Base-by-base conservation (phyloP, 1,284 basidiomycete genomes). In the Naganishia sp. region DNA sequence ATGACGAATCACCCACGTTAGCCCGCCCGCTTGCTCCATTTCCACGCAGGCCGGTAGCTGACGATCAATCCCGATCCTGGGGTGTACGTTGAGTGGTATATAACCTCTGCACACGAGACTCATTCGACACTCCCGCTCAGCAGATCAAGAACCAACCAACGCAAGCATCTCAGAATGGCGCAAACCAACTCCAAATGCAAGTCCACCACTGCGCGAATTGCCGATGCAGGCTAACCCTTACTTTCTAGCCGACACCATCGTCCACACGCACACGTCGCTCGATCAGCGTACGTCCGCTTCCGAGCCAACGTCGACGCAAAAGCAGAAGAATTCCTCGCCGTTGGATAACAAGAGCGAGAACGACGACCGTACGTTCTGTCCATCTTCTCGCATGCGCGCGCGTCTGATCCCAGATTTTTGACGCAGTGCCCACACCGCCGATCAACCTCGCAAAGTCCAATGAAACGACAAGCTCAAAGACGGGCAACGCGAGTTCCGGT, bases 311-410 rank as follows among this genome's bases (percentile, higher is more conserved):
- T 31, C 33, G 6, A 54, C 53, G 0, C 33, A 31, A 21, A 54
- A 31, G 11, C 53, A 54, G n/a, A 54, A 54, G 33, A n/a, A 39
- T 16, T 54, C 33, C n/a, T 54, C 53, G 11, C 53, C 53, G 18
- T 39, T 54, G 53, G 33, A 54, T 28, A 31, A 54, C 18, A 54
- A 54, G 53, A 33, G 53, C 33, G 53, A 54, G 16, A 54, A 54
- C 10, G 53, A 54, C 11, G 53, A 54, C 42, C 33, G 18, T 39
- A 31, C 33, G 53, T 25, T 28, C 25, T 9, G 6, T 33, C 36
- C 4, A 33, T 15, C 49, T 7, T 9, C 25, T 9, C 13, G 15
- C 50, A 18, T 33, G 10, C 2, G n/a, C 2, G n/a, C 36, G 36
- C 13, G 10, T 39, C 13, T 39, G 36, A 39, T 39, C 36, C 36